A percentile compares a stretch with the other conserved stretches of the same genome.
These are phyloP conservation scores for Cystoisospora suis DNA, from an alignment of 169 alveolate genomes.

Conservation along the genomic window DNA sequence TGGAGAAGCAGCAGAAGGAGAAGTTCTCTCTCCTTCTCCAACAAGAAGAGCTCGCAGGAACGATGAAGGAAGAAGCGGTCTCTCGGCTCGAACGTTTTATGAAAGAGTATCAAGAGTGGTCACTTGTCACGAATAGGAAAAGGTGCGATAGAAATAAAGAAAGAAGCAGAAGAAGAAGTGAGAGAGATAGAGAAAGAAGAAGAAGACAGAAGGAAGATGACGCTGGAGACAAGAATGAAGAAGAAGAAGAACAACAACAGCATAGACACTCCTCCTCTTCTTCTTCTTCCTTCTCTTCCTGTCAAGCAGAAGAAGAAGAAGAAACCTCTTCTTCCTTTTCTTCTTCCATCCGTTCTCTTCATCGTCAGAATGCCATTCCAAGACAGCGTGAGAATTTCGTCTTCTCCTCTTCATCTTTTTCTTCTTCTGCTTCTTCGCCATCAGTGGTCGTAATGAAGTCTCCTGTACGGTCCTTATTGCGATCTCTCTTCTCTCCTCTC, in stretches of 20 bases:
- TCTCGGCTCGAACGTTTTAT: not conserved
- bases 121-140: not conserved
- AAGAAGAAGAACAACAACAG: not conserved
- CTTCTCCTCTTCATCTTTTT: too few relatives aligned
- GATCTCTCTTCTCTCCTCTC: too few relatives aligned
- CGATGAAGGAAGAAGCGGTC: not conserved
- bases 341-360: not conserved
- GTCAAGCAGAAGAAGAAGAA: not conserved
- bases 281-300: not conserved
- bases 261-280: not conserved
- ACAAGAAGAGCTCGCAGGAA: not conserved
- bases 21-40: not conserved
- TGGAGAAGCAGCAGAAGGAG: not conserved
- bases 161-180: not conserved
- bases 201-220: not conserved
- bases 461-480: too few relatives aligned
- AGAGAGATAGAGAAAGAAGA: not conserved
- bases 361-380: not conserved
- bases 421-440: too few relatives aligned
- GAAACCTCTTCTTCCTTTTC: not conserved
- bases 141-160: not conserved
- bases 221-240: not conserved
- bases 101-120: not conserved
- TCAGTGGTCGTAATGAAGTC: too few relatives aligned
- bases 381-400: too few relatives aligned